phyloP scores from a whole-genome alignment of 208 protist genomes.

The Trypanosoma brucei region DNA sequence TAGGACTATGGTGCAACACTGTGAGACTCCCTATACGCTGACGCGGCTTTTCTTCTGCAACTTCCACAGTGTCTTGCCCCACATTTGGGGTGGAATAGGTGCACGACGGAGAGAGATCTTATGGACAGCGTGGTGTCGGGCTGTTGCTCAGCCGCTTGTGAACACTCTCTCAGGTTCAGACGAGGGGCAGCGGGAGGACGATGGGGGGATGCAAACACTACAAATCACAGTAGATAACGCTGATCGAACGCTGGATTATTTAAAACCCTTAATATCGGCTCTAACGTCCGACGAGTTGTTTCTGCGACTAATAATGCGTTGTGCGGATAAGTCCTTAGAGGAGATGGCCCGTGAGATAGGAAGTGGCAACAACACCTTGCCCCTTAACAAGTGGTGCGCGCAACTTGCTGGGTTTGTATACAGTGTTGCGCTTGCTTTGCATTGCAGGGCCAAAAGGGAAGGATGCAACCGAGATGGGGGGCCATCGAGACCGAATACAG shows the following conservation, averaged over 20 bases:
- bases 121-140: slow-evolving; percentile 29
- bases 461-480: too few relatives aligned
- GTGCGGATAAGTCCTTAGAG: slow-evolving; percentile 4
- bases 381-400: slow-evolving; percentile 4
- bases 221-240: not conserved
- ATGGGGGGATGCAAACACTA: not conserved
- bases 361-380: not conserved
- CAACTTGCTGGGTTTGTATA: slow-evolving; percentile 13
- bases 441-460: not conserved
- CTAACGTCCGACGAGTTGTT: slow-evolving; percentile 12
- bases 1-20: slow-evolving; percentile 10
- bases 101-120: slow-evolving; percentile 18
- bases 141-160: slow-evolving; percentile 20
- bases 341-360: not conserved
- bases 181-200: not conserved
- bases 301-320: slow-evolving; percentile 15
- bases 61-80: slow-evolving; percentile 13
- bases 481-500: too few relatives aligned
- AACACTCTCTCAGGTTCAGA: not conserved
- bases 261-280: slow-evolving; percentile 9
- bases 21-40: slow-evolving; percentile 20
- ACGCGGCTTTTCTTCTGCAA: slow-evolving; percentile 28
- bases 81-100: slow-evolving; percentile 24
- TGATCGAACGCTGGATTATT: slow-evolving; percentile 1
- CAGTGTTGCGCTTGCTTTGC: slow-evolving; percentile 13